Base-by-base conservation (phyloP, 148 eudicot species). In the Salicornia ramosissima region DNA sequence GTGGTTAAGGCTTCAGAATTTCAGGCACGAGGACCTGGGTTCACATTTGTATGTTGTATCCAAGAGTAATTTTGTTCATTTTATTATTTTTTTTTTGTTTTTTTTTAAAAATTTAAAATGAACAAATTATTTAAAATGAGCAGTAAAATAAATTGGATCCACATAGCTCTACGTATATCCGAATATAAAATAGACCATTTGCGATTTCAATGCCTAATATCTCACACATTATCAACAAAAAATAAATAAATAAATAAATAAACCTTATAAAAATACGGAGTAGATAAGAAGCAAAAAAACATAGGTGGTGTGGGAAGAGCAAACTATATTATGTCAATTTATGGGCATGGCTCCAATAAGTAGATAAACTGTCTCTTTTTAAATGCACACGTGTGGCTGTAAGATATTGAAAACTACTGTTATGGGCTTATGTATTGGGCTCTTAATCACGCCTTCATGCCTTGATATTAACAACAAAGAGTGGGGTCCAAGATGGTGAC, bases 351-450 rank as follows among this genome's bases (percentile, higher is more conserved):
- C 18, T n/a, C n/a, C n/a, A 67, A 19, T n/a, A 31, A 36, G 40
- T 36, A 52, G 70, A 67, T 39, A 40, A 69, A 69, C 31, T 6
- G 28, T 1, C 43, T 33, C 40, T 30, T 47, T 61, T 71, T 76
- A 1, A 71, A 65, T 76, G 71, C 79, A 66, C 79, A 76, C 79
- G 75, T 66, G 79, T 76, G 79, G 67, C 21, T 46, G 29, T 28
- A 11, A n/a, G 55, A 58, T 33, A 6, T 19, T 14, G 34, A 64
- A 50, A 26, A 64, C 71, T 67, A 13, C 26, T 6, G 24, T 57
- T 39, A 76, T 71, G 71, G 79, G 71, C 79, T 65, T 25, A 34
- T 2, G 43, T 39, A 65, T 29, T 71, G 75, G 79, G 75, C 75
- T 39, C 16, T 33, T 6, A 42, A 40, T 49, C 24, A 65, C 16